Evolutionary conservation across 148 eudicot genomes (phyloP), one percentile per base, ranked within the genome.

Genomic region (Amaranthus hypochondriacus): DNA sequence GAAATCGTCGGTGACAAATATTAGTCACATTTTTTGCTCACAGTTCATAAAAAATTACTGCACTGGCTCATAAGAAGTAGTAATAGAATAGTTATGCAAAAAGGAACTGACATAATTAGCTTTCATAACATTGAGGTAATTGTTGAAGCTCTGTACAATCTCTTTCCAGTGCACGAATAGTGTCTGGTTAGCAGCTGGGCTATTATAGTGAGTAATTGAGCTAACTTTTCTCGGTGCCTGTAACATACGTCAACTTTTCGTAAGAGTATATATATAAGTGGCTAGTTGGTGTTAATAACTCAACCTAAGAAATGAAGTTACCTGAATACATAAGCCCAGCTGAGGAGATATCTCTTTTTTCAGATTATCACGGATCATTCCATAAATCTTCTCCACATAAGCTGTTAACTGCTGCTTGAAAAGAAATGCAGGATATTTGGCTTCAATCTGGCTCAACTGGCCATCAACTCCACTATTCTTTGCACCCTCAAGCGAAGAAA

Each of bases 341-440:
- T 80, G 81, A 55, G 98, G 98, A 75, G 98, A 90, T 56, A 90
- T 90, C 80, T 89, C 92, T 74, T 86, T 92, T 75, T 90, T 92
- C 72, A 92, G 75, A 81, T 92, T 90, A 75, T 92, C 98, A 13
- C 98, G 90, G 70, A 92, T 87, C 92, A 92, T 87, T 75, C 98
- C 98, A 71, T 92, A 92, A 70, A 90, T 92, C 84, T 92, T 92
- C 78, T 92, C 96, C 57, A 92, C 90, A 86, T 88, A 92, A 63
- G 98, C 98, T 75, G 90, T 89, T 73, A 92, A 70, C 75, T 92
- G 98, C 83, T 92, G 98, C 73, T 90, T 92, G 72, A 92, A 92
- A 74, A 92, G 87, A 83, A 90, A 82, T 6, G 98, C 96, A 60
- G 98, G 96, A 80, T 89, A 92, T 77, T 90, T 92, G 83, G 97